These are phyloP conservation scores for Camelina sativa DNA, from an alignment of 345 rosid species.

Conservation along the genomic window DNA sequence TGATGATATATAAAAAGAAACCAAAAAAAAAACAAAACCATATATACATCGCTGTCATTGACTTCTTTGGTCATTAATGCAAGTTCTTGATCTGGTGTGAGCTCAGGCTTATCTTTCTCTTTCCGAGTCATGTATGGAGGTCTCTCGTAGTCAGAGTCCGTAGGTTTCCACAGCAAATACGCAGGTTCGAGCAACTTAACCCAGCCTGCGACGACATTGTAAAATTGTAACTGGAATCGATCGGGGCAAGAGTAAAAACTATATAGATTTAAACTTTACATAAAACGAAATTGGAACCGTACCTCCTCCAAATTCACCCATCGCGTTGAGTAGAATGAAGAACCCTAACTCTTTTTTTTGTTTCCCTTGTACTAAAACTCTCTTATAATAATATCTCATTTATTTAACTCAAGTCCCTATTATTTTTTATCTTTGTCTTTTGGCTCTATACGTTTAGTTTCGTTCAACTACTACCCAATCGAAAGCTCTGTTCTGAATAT, in stretches of 20 bases:
- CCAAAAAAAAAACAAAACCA: too few relatives aligned
- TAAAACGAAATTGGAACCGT: neutral
- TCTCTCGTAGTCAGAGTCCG: neutral
- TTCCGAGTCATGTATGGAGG: neutral
- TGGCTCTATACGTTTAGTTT: neutral
- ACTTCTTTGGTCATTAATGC: neutral
- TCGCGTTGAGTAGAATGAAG: neutral
- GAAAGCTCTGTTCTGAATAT: neutral
- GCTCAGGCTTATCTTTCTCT: neutral
- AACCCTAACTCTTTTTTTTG: neutral
- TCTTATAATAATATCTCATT: neutral
- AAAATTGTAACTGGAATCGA: neutral
- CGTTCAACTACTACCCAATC: neutral
- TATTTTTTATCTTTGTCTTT: neutral
- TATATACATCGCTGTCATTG: neutral
- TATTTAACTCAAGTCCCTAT: neutral
- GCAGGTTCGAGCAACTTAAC: neutral
- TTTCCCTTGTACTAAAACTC: neutral
- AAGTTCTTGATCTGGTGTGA: too few relatives aligned
- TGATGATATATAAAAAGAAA: too few relatives aligned
- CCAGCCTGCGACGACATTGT: constrained; percentile 7
- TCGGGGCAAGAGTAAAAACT: neutral
- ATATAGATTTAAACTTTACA: neutral
- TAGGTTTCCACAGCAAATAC: neutral
- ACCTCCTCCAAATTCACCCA: neutral